Evolutionary conservation across 257 asterid genomes (phyloP).

Genomic region (Verbena officinalis): DNA sequence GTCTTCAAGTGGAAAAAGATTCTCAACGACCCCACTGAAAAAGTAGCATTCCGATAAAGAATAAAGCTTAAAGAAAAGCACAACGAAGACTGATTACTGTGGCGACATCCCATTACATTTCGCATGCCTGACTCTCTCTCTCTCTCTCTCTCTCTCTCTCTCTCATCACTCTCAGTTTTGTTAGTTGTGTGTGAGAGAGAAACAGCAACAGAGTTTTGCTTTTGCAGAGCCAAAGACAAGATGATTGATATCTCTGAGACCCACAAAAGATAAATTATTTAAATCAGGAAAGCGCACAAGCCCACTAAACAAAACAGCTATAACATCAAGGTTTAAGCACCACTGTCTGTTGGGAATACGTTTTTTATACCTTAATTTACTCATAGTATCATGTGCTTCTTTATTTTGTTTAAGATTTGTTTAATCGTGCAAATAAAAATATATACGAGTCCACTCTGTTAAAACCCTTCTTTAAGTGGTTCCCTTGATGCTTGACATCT

Average conservation of each 20-base stretch:
- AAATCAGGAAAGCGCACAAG: constrained; percentile 23
- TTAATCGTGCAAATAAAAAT: constrained; percentile 2
- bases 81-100: constrained; percentile 23
- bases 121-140: constrained; percentile 52
- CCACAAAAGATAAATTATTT: constrained; percentile 23
- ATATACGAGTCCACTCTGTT: constrained; percentile 48
- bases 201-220: constrained; percentile 1
- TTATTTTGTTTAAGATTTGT: constrained; percentile 25
- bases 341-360: not conserved
- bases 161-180: constrained; percentile 25
- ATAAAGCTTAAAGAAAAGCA: constrained; percentile 22
- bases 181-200: constrained; percentile 9
- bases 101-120: constrained; percentile 38
- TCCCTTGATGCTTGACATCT: constrained; percentile 71
- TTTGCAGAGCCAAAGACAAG: constrained; percentile 8
- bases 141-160: constrained; percentile 39
- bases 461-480: constrained; percentile 48
- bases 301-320: constrained; percentile 36
- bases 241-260: constrained; percentile 11
- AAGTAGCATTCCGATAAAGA: constrained; percentile 27
- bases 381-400: constrained; percentile 34
- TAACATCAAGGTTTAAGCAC: constrained; percentile 10
- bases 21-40: constrained; percentile 7
- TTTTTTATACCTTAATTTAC: constrained; percentile 23
- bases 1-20: constrained; percentile 32